These are phyloP conservation scores for Saccharomyces pastorianus DNA, from an alignment of 1,139 yeast species.

Conservation along the genomic window DNA sequence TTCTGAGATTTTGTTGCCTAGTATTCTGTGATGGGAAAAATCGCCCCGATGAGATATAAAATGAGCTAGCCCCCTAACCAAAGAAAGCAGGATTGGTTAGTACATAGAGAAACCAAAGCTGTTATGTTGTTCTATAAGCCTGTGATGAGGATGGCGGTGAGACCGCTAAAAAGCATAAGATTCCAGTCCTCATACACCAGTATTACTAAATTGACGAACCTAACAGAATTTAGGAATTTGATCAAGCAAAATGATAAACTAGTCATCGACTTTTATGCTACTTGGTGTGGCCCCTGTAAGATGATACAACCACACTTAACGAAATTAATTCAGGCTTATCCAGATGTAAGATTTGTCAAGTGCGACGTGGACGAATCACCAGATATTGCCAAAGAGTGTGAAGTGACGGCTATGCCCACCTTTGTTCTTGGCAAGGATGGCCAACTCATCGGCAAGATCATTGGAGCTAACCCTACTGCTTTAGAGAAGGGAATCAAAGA, in stretches of 20 bases:
- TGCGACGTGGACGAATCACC: conserved; percentile 70
- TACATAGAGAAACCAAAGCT: background rate
- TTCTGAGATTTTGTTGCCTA: background rate
- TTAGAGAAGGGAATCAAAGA: conserved; percentile 36
- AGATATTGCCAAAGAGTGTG: conserved; percentile 62
- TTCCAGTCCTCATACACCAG: conserved; percentile 10
- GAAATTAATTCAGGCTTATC: conserved; percentile 44
- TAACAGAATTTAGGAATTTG: conserved; percentile 40
- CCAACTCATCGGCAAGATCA: conserved; percentile 50
- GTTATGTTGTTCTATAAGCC: background rate
- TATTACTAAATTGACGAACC: conserved; percentile 13
- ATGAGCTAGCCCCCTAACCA: background rate
- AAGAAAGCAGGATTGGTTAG: too few relatives aligned
- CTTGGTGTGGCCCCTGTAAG: conserved; percentile 94
- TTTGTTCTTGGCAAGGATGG: conserved; percentile 68
- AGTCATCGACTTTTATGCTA: conserved; percentile 76
- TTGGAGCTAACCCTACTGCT: conserved; percentile 68
- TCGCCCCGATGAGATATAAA: background rate
- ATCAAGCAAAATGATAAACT: conserved; percentile 42
- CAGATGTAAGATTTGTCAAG: conserved; percentile 59
- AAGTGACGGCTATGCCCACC: conserved; percentile 82
- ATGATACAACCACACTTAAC: conserved; percentile 74
- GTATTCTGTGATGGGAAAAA: background rate
- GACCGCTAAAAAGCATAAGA: background rate
- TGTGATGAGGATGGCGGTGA: background rate